phyloP scores from a whole-genome alignment of 768 basidiomycete species.

The Boletus tomentosulus region DNA sequence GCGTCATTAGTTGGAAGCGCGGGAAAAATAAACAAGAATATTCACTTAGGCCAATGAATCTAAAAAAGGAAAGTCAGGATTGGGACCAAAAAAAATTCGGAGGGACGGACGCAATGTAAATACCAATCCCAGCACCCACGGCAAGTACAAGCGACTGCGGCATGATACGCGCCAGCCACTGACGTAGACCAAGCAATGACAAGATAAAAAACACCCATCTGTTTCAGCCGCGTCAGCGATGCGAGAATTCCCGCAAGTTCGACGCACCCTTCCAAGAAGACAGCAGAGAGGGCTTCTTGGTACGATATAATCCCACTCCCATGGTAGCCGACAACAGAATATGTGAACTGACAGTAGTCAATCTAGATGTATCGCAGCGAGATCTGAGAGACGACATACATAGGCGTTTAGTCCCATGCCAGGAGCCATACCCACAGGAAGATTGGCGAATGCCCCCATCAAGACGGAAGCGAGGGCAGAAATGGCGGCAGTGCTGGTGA shows the following conservation, averaged over 20 bases:
- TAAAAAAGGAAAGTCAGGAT: constrained; percentile 27
- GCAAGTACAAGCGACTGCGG: constrained; percentile 82
- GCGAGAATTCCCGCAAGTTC: neutral
- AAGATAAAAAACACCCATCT: constrained; percentile 82
- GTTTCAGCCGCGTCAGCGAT: neutral
- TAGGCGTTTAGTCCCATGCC: constrained; percentile 83
- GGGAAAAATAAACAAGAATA: constrained; percentile 11
- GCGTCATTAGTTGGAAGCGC: neutral
- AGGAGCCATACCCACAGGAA: constrained; percentile 88
- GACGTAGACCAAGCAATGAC: constrained; percentile 78
- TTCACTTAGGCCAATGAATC: constrained; percentile 71
- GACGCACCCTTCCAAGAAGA: constrained; percentile 80
- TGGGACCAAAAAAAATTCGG: neutral
- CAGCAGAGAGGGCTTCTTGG: constrained; percentile 75
- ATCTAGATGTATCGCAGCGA: neutral
- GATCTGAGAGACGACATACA: constrained; percentile 37
- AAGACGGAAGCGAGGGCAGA: constrained; percentile 70
- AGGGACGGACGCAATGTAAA: constrained; percentile 73
- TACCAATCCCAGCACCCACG: constrained; percentile 81
- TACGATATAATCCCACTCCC: constrained; percentile 68
- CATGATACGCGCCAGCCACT: constrained; percentile 87
- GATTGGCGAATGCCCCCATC: constrained; percentile 81
- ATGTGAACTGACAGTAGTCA: constrained; percentile 58
- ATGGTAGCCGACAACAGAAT: constrained; percentile 83
- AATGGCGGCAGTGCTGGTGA: constrained; percentile 78